Evolutionary conservation across 306 rosid genomes (phyloP).

Genomic region (Castanea mollissima): DNA sequence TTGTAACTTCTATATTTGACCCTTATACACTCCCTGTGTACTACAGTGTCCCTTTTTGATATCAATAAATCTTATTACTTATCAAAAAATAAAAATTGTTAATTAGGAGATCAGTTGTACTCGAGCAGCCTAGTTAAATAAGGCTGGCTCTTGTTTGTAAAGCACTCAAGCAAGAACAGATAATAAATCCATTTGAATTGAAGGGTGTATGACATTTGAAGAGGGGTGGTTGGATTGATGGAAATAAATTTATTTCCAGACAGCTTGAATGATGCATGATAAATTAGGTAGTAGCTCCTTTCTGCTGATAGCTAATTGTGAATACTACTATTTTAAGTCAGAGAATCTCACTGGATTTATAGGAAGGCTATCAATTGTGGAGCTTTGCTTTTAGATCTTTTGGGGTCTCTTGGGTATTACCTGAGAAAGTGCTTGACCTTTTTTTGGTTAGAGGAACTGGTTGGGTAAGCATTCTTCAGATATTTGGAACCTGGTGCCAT

Average conservation of each 20-base stretch:
- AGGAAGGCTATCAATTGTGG: background rate
- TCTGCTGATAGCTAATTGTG: background rate
- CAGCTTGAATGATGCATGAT: background rate
- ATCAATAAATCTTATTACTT: too few relatives aligned
- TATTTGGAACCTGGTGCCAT: too few relatives aligned
- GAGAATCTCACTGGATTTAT: background rate
- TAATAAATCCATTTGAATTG: background rate
- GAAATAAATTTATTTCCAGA: background rate
- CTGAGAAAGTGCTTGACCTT: background rate
- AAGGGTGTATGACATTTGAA: background rate
- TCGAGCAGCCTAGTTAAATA: too few relatives aligned
- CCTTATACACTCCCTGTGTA: too few relatives aligned
- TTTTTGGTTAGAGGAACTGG: background rate
- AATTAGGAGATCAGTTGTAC: too few relatives aligned
- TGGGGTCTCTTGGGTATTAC: background rate
- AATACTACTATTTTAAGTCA: background rate
- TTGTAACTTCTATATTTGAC: too few relatives aligned
- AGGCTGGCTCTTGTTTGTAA: too few relatives aligned
- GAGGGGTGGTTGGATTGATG: background rate
- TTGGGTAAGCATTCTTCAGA: too few relatives aligned
- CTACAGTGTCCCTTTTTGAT: too few relatives aligned
- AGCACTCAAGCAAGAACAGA: too few relatives aligned
- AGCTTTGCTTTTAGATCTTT: background rate
- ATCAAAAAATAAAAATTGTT: too few relatives aligned
- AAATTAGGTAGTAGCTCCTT: background rate